A percentile compares a stretch with the other conserved stretches of the same genome.
These are phyloP conservation scores for Periconia macrospinosa DNA, from an alignment of 2,329 filamentous ascomycete species.

Conservation along the genomic window DNA sequence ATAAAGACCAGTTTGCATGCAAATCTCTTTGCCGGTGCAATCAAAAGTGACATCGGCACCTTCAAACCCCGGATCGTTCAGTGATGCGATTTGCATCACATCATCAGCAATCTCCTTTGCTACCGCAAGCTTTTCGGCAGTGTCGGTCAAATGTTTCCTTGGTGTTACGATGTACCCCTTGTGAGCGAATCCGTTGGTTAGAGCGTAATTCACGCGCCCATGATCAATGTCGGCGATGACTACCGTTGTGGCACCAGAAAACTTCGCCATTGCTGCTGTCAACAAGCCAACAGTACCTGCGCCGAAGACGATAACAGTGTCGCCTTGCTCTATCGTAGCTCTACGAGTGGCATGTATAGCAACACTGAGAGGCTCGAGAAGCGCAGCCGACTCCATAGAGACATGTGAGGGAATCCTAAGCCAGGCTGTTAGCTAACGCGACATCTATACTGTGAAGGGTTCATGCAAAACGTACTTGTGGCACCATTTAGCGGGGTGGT, in stretches of 20 bases:
- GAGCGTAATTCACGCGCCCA: conserved; percentile 44
- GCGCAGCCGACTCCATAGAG: conserved; percentile 42
- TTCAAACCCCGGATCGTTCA: conserved; percentile 41
- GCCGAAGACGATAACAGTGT: conserved; percentile 81
- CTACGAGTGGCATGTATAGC: conserved; percentile 83
- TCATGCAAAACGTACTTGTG: conserved; percentile 46
- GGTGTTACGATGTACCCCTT: conserved; percentile 40
- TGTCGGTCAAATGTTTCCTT: conserved; percentile 25
- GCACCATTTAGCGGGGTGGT: conserved; percentile 49
- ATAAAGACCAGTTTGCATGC: conserved; percentile 47
- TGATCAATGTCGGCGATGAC: conserved; percentile 45
- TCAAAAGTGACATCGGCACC: conserved; percentile 46
- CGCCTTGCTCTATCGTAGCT: conserved; percentile 70
- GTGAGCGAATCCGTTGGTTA: conserved; percentile 43
- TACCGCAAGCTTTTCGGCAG: conserved; percentile 32
- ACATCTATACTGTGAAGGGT: conserved; percentile 17
- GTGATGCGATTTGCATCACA: conserved; percentile 40
- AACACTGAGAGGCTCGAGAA: conserved; percentile 69
- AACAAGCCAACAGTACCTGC: conserved; percentile 65
- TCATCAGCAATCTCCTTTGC: conserved; percentile 42
- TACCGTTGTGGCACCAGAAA: conserved; percentile 45
- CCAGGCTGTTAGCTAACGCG: conserved; percentile 32
- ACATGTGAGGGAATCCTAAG: conserved; percentile 44
- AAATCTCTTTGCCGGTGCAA: conserved; percentile 47
- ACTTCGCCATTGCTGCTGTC: conserved; percentile 44